Conservation (phyloP, 805 yeast genomes). For the Kazachstania viticola region DNA sequence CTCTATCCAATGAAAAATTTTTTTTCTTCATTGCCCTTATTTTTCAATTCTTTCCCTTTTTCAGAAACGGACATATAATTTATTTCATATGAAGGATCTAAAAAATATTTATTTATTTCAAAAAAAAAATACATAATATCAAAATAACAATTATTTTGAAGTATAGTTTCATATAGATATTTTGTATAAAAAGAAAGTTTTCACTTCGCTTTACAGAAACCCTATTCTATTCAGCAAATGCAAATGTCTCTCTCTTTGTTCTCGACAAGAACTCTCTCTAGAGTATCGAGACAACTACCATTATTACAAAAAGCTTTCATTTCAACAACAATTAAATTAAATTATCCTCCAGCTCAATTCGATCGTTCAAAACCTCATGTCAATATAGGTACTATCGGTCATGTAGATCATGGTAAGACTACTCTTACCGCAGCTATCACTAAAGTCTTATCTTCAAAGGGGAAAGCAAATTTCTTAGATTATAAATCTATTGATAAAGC, state of each 20-base stretch:
- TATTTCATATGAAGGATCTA: no score
- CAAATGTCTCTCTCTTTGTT: background rate
- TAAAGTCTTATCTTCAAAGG: slow-evolving; percentile 75
- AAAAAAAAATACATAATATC: no score
- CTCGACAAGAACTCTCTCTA: background rate
- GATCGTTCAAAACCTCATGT: slow-evolving; percentile 95
- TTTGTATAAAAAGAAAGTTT: no score
- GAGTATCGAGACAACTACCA: slow-evolving; percentile 1
- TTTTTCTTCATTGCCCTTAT: no score
- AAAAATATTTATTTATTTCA: no score
- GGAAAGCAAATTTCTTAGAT: slow-evolving; percentile 90
- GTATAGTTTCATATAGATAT: no score
- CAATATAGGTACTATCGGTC: slow-evolving; percentile 96
- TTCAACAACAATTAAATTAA: background rate
- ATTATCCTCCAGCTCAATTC: slow-evolving; percentile 38
- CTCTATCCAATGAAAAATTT: no score
- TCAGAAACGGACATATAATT: no score
- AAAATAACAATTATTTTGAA: no score
- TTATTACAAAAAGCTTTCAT: background rate
- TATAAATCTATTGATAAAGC: slow-evolving; percentile 92
- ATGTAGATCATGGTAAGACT: slow-evolving; percentile 98
- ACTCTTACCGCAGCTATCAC: slow-evolving; percentile 98
- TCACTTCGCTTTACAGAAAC: no score
- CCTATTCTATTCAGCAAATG: background rate
- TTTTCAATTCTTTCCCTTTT: no score